Percentiles rank a stretch among this genome's conserved stretches.
phyloP scores from a whole-genome alignment of 495 filamentous ascomycete species.

The Penicillium arizonense region DNA sequence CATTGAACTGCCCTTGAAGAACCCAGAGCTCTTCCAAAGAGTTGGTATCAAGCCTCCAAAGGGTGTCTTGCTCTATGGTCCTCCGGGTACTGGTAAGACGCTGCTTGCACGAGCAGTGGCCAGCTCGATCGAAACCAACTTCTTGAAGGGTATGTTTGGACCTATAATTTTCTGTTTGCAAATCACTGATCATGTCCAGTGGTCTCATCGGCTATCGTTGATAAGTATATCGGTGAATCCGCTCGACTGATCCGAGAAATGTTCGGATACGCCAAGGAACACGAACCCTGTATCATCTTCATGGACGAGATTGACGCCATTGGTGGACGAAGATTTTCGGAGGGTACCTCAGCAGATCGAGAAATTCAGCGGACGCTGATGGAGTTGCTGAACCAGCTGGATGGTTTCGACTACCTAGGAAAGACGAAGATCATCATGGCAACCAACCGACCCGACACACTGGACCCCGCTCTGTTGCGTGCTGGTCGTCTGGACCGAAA shows the following conservation, averaged over 20 bases:
- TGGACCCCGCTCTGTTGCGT: conserved; percentile 91
- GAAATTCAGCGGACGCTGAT: conserved; percentile 99
- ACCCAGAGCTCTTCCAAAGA: conserved; percentile 94
- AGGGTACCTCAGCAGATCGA: conserved; percentile 95
- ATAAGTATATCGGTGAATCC: conserved; percentile 99
- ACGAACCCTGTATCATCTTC: conserved; percentile 99
- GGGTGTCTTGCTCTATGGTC: conserved; percentile 96
- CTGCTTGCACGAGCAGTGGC: conserved; percentile 93
- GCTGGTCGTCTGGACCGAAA: conserved; percentile 95
- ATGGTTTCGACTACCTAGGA: conserved; percentile 98
- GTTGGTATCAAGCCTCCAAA: conserved; percentile 99
- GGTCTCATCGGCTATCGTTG: conserved; percentile 98
- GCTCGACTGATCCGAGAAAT: conserved; percentile 97
- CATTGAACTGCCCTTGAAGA: conserved; percentile 97
- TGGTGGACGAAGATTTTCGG: conserved; percentile 94
- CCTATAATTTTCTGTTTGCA: not conserved
- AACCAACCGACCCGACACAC: conserved; percentile 95
- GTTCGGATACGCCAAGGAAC: conserved; percentile 99
- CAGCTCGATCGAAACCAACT: conserved; percentile 97
- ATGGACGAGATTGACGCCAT: conserved; percentile 99
- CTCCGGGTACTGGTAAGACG: conserved; percentile 96
- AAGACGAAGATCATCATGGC: conserved; percentile 99
- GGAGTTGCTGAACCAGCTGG: conserved; percentile 98
- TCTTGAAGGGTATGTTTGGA: conserved; percentile 76
- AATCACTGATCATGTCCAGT: conserved; percentile 53